Evolutionary conservation across 208 protist species (phyloP).

Genomic region (Tetramitus jugosus): DNA sequence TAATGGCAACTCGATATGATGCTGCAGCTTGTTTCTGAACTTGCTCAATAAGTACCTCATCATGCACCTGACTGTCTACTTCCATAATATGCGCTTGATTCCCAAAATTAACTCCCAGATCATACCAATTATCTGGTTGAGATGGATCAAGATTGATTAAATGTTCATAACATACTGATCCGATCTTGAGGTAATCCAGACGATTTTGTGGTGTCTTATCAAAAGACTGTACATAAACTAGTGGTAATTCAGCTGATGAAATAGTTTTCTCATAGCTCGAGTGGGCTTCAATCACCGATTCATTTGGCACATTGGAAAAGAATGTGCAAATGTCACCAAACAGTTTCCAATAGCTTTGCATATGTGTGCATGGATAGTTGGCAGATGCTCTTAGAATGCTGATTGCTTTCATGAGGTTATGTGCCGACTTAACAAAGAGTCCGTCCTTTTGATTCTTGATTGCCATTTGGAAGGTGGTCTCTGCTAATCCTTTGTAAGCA

Average conservation of each 20-base stretch:
- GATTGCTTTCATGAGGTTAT: background rate
- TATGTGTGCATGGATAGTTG: background rate
- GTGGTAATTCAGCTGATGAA: too few relatives aligned
- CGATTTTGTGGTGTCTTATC: background rate
- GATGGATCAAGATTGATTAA: background rate
- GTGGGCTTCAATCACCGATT: background rate
- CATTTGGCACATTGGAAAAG: background rate
- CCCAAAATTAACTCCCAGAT: background rate
- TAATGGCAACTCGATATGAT: background rate
- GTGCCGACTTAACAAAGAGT: background rate
- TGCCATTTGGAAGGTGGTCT: background rate
- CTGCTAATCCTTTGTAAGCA: conserved; percentile 16
- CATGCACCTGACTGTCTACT: background rate
- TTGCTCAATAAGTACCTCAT: background rate
- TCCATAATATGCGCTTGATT: conserved; percentile 5
- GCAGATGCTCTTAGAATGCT: background rate
- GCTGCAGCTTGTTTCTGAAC: background rate
- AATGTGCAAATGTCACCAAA: background rate
- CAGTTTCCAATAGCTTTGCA: background rate
- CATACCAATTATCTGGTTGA: conserved; percentile 5
- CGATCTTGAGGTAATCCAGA: background rate
- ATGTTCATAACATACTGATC: background rate
- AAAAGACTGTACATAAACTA: background rate
- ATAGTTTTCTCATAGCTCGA: background rate
- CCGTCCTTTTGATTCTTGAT: background rate